These are phyloP conservation scores for Cantharellus anzutake DNA, from an alignment of 768 basidiomycete species.

Conservation along the genomic window DNA sequence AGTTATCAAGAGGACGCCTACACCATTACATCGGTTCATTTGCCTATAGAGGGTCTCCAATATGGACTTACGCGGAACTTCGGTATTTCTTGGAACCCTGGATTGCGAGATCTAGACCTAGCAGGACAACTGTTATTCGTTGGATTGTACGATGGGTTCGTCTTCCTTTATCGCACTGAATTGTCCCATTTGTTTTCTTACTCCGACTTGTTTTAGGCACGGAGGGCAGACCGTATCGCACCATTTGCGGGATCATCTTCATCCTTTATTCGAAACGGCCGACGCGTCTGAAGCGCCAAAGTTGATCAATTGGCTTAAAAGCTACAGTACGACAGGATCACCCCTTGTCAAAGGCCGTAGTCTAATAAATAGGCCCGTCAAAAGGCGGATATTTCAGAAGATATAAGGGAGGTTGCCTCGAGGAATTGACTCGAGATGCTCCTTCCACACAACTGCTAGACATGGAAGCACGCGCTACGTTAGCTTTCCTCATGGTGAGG, in stretches of 20 bases:
- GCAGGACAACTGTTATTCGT: slow-evolving; percentile 66
- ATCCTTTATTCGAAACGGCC: slow-evolving; percentile 66
- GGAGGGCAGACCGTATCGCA: slow-evolving; percentile 83
- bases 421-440: slow-evolving; percentile 30
- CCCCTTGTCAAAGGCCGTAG: not conserved
- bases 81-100: slow-evolving; percentile 55
- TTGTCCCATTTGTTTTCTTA: not conserved
- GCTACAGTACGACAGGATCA: slow-evolving; percentile 28
- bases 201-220: slow-evolving; percentile 30
- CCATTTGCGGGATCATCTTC: slow-evolving; percentile 68
- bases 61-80: slow-evolving; percentile 40
- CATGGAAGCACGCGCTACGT: slow-evolving; percentile 68
- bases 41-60: slow-evolving; percentile 58
- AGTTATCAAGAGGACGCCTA: slow-evolving; percentile 88
- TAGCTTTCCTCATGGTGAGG: slow-evolving; percentile 71
- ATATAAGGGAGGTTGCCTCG: slow-evolving; percentile 61
- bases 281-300: slow-evolving; percentile 55
- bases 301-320: slow-evolving; percentile 54
- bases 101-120: slow-evolving; percentile 30
- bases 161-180: not conserved
- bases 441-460: slow-evolving; percentile 31
- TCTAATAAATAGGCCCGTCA: not conserved
- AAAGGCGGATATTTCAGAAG: slow-evolving; percentile 68
- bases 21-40: slow-evolving; percentile 51
- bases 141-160: slow-evolving; percentile 83